Percentiles rank a stretch among this genome's conserved stretches.
Evolutionary conservation across 148 eudicot species (phyloP).

Genomic region (Agrostemma githago): DNA sequence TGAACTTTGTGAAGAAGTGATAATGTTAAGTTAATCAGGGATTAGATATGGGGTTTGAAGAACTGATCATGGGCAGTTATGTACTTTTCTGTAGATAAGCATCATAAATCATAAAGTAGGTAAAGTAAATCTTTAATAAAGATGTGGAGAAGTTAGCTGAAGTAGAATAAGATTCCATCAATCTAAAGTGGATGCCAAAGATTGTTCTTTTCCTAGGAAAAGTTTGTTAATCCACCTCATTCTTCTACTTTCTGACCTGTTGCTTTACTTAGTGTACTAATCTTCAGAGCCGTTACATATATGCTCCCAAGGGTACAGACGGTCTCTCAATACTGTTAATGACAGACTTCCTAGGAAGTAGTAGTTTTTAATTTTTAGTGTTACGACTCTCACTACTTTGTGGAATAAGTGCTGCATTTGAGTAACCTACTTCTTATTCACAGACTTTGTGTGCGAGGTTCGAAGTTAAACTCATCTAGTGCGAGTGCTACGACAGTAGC

Average conservation of each 20-base stretch:
- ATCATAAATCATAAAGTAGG: neutral
- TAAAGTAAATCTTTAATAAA: neutral
- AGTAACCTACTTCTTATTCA: neutral
- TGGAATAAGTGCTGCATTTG: neutral
- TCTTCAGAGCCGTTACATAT: neutral
- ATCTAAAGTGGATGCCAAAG: neutral
- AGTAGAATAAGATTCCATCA: slow-evolving; percentile 11
- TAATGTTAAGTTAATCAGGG: neutral
- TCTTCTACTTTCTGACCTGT: neutral
- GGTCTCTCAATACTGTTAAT: no score
- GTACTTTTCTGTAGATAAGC: neutral
- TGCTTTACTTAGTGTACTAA: neutral
- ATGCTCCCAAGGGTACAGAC: no score
- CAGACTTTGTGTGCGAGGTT: neutral
- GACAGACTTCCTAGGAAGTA: no score
- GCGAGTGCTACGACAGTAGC: neutral
- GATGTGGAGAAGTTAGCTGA: neutral
- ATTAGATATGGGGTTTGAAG: neutral
- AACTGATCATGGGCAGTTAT: neutral
- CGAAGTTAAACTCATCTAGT: neutral
- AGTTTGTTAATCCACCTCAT: slow-evolving; percentile 1
- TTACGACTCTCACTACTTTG: no score
- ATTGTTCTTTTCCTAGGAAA: slow-evolving; percentile 1
- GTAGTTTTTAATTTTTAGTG: no score
- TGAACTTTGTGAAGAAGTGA: neutral